Conservation (phyloP, 176 grass and related monocot genomes). For the Tillandsia leiboldiana region DNA sequence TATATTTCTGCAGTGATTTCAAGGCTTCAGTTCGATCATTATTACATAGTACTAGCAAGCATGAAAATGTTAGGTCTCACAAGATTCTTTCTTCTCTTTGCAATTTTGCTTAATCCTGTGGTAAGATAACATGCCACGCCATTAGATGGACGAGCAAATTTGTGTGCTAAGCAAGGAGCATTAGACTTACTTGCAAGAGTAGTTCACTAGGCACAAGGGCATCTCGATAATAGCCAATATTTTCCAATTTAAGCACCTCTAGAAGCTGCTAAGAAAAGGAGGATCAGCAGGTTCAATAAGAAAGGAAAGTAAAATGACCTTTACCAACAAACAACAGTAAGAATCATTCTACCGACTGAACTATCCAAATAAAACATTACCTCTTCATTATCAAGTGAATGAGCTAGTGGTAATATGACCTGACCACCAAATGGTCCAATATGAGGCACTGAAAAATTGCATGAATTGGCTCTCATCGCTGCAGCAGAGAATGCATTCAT, state of each 20-base stretch:
- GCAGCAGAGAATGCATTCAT: slow-evolving; percentile 62
- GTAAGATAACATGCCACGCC: background rate
- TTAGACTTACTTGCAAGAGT: slow-evolving; percentile 16
- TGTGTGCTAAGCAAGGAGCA: background rate
- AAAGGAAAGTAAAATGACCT: background rate
- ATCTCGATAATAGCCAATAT: slow-evolving; percentile 3
- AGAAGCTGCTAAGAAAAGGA: slow-evolving; percentile 13
- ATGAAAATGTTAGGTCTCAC: background rate
- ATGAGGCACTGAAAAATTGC: slow-evolving; percentile 36
- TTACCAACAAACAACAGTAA: background rate
- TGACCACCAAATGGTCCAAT: slow-evolving; percentile 48
- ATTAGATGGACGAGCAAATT: background rate
- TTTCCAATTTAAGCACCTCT: slow-evolving; percentile 25
- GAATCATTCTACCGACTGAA: slow-evolving; percentile 17
- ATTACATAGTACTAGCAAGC: background rate
- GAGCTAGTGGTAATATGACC: slow-evolving; percentile 58
- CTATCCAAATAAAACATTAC: slow-evolving; percentile 22
- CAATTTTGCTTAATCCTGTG: background rate
- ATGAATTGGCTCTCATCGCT: slow-evolving; percentile 42
- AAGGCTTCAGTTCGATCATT: background rate
- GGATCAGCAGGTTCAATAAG: background rate
- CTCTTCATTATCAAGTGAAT: slow-evolving; percentile 59
- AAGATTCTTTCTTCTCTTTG: background rate
- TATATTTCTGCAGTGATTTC: background rate
- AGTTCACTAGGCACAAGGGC: slow-evolving; percentile 8